Evolutionary conservation across 2,329 filamentous ascomycete species (phyloP).

Genomic region (Colletotrichum sp.): DNA sequence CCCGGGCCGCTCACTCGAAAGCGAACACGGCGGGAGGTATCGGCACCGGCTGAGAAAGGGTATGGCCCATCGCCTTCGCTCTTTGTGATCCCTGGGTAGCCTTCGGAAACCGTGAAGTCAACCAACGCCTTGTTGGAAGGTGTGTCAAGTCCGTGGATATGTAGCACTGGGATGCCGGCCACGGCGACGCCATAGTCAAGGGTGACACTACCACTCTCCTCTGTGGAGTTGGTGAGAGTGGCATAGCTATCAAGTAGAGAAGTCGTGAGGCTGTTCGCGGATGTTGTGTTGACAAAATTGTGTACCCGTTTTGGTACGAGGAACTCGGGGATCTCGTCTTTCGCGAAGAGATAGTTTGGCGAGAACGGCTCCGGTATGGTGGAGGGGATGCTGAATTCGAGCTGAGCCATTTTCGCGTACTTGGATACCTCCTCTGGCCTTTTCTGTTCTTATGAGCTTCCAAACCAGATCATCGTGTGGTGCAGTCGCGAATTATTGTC

Average conservation of each 20-base stretch:
- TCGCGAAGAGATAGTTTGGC: neutral
- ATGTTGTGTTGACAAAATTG: neutral
- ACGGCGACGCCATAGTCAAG: neutral
- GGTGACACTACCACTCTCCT: neutral
- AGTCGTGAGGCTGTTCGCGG: neutral
- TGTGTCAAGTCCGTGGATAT: neutral
- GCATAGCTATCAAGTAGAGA: neutral
- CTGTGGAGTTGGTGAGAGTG: neutral
- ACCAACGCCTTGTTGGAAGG: neutral
- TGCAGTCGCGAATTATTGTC: neutral
- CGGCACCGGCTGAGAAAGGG: neutral
- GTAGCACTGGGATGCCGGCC: neutral
- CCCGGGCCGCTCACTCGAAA: neutral
- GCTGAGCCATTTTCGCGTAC: neutral
- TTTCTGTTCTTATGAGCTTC: neutral
- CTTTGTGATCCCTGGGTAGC: neutral
- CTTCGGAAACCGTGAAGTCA: neutral
- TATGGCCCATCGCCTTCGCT: neutral
- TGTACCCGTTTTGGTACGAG: neutral
- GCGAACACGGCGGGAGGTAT: neutral
- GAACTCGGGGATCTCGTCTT: neutral
- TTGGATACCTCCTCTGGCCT: neutral
- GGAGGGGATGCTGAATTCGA: neutral
- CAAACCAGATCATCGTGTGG: neutral
- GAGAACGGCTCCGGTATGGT: neutral